Percentiles rank a stretch among this genome's conserved stretches.
phyloP scores from a whole-genome alignment of 805 yeast genomes.

The Zygoascus bituminiphila region DNA sequence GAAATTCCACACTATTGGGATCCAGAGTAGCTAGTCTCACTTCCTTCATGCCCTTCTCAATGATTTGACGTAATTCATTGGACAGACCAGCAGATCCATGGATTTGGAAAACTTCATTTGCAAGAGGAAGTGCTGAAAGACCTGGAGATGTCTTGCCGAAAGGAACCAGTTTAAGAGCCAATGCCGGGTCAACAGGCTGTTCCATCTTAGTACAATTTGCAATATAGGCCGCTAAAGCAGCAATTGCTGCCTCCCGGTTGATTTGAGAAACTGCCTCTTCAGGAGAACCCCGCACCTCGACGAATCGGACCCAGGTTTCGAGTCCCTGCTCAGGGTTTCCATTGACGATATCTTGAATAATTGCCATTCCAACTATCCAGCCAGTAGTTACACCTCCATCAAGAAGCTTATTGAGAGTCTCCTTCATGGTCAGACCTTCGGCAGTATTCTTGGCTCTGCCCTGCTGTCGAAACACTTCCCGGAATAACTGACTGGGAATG shows the following conservation, averaged over 20 bases:
- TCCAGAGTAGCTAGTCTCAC: constrained; percentile 15
- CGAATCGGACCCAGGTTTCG: constrained; percentile 28
- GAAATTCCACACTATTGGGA: constrained; percentile 16
- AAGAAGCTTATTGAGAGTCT: constrained; percentile 9
- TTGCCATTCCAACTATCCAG: constrained; percentile 21
- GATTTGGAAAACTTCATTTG: constrained; percentile 10
- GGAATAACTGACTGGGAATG: not conserved
- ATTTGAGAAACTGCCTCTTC: constrained; percentile 15
- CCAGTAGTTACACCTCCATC: constrained; percentile 13
- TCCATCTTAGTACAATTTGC: constrained; percentile 14
- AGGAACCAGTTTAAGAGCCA: constrained; percentile 25
- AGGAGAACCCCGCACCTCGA: constrained; percentile 22
- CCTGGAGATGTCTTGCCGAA: constrained; percentile 7
- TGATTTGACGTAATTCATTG: constrained; percentile 2
- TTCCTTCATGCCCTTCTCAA: constrained; percentile 16
- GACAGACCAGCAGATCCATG: constrained; percentile 7
- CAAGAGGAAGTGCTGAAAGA: constrained; percentile 16
- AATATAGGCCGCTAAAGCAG: constrained; percentile 28
- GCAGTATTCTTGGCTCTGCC: not conserved
- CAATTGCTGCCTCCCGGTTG: constrained; percentile 25
- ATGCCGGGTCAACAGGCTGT: constrained; percentile 16
- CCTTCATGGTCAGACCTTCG: constrained; percentile 5
- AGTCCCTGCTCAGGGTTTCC: constrained; percentile 23
- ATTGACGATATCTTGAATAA: constrained; percentile 18
- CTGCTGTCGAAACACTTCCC: not conserved